Conservation (phyloP, 1,139 yeast species). For the Candida dubliniensis region DNA sequence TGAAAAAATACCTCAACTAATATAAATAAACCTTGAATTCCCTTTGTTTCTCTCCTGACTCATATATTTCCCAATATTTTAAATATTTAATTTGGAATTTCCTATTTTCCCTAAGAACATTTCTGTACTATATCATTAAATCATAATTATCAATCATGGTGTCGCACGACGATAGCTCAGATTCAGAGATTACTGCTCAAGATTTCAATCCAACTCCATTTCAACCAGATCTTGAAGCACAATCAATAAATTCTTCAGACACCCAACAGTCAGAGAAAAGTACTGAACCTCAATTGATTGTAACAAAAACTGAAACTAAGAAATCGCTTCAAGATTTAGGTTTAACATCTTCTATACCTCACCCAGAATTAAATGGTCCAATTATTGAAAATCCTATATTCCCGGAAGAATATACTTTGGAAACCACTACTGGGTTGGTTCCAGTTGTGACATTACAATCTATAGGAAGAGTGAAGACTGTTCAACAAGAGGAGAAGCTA, state of each 20-base stretch:
- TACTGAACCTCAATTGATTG: constrained; percentile 5
- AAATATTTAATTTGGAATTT: background rate
- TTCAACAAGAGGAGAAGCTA: constrained; percentile 14
- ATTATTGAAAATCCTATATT: constrained; percentile 65
- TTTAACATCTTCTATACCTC: constrained; percentile 49
- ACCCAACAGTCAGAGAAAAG: background rate
- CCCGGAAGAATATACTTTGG: constrained; percentile 89
- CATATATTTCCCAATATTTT: background rate
- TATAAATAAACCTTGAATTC: constrained; percentile 1
- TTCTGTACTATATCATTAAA: background rate
- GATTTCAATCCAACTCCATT: constrained; percentile 6
- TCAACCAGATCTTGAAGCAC: constrained; percentile 6
- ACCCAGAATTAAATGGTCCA: constrained; percentile 62
- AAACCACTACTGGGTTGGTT: constrained; percentile 84
- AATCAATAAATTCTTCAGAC: constrained; percentile 7
- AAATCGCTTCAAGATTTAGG: constrained; percentile 67
- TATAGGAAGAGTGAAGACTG: constrained; percentile 54
- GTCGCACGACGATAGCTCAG: constrained; percentile 5
- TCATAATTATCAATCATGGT: background rate
- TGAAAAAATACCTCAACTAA: constrained; percentile 2
- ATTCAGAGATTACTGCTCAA: constrained; percentile 8
- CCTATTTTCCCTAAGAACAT: no score
- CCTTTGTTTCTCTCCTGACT: background rate
- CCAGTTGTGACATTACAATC: constrained; percentile 70
- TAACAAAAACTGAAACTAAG: constrained; percentile 62